A percentile compares a stretch with the other conserved stretches of the same genome.
phyloP scores from a whole-genome alignment of 23 red algal species.

The Gracilaria caudata region DNA sequence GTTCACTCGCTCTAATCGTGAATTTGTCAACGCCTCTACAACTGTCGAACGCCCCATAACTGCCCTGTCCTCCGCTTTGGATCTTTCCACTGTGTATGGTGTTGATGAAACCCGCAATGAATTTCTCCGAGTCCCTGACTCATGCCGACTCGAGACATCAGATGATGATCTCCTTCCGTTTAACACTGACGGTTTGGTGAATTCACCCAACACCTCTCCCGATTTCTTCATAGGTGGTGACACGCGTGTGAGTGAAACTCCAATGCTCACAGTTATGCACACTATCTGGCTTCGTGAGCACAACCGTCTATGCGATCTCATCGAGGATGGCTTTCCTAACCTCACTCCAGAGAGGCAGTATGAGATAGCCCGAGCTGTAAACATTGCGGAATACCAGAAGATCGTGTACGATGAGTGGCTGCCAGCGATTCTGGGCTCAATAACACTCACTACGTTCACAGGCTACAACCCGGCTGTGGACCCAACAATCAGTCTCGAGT shows the following conservation, averaged over 20 bases:
- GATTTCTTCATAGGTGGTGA: slow-evolving; percentile 69
- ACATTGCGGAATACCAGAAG: slow-evolving; percentile 53
- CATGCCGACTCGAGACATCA: slow-evolving; percentile 48
- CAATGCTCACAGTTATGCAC: slow-evolving; percentile 55
- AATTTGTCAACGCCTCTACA: not conserved
- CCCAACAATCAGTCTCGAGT: slow-evolving; percentile 50
- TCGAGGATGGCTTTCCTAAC: slow-evolving; percentile 21
- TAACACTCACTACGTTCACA: slow-evolving; percentile 4
- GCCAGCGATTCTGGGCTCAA: slow-evolving; percentile 43
- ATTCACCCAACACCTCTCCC: slow-evolving; percentile 24
- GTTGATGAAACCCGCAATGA: slow-evolving; percentile 32
- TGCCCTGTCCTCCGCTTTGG: slow-evolving; percentile 45
- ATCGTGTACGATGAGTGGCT: slow-evolving; percentile 60
- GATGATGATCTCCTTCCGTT: slow-evolving; percentile 46
- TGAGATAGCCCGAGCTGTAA: slow-evolving; percentile 31
- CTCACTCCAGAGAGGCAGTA: slow-evolving; percentile 6
- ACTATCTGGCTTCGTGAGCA: slow-evolving; percentile 69
- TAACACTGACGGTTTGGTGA: slow-evolving; percentile 27
- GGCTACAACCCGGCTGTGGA: slow-evolving; percentile 53
- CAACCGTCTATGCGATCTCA: slow-evolving; percentile 31
- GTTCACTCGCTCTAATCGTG: slow-evolving; percentile 35
- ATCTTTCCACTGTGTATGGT: slow-evolving; percentile 55
- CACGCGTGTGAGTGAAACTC: slow-evolving; percentile 59
- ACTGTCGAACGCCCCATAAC: slow-evolving; percentile 48
- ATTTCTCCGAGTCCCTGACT: slow-evolving; percentile 25